Base-by-base conservation (phyloP, 1,284 basidiomycete genomes). In the Kwoniella shivajii region DNA sequence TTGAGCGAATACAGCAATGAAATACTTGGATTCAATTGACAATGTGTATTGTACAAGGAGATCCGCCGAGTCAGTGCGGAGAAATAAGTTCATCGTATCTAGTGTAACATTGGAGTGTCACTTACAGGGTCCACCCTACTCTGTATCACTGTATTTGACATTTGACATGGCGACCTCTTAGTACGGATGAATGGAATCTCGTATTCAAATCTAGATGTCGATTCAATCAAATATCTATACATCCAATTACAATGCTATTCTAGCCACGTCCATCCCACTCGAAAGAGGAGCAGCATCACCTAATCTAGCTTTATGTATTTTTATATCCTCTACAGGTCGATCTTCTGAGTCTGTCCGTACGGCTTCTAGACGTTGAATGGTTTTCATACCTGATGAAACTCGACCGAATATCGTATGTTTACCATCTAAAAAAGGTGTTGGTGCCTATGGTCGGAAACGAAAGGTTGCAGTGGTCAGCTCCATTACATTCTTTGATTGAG, bases 371-470 rank as follows among this genome's bases (percentile, higher is more conserved):
- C 78, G 57, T 60, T 92, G 88, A 18, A 92, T 82, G 7, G 93
- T 91, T 45, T 88, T 82, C 86, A 94, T 93, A 1, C 92, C 92
- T 20, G 85, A 82, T 70, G 84, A 86, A 20, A 90, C 88, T 13
- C 91, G 85, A 9, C 92, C 91, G 68, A 95, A 95, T 64, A 94
- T 91, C 0, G 90, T 93, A 74, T 98, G 92, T 72, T 99, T 99
- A 73, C 92, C 94, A 77, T 95, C 90, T 50, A 96, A 82, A 78
- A 84, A 96, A 0, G 93, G 93, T 46, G 92, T 95, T 7, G 93
- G 93, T 1, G 85, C 86, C 70, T 76, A 24, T 46, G 18, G 6
- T 27, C 31, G 37, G 6, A 39, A n/a, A n/a, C n/a, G 9, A 9
- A n/a, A 36, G 33, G 33, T 36, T 10, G 33, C 33, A 36, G n/a